Evolutionary conservation across 495 filamentous ascomycete species (phyloP), one percentile per base, ranked within the genome.

Genomic region (Echria macrotheca): DNA sequence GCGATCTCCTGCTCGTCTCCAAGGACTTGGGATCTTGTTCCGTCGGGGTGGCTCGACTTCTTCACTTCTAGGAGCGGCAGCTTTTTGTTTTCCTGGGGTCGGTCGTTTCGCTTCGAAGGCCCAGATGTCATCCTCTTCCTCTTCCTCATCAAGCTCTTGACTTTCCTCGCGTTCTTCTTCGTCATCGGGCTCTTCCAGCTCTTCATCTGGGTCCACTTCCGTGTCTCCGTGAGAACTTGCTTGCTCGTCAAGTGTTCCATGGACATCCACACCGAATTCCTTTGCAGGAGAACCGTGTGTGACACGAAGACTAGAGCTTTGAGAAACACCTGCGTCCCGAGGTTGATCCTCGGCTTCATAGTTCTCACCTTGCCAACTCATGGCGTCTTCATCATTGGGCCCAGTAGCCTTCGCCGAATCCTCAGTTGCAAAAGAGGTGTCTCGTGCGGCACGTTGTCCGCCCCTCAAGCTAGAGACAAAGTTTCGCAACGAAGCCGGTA

Each of bases 11-110:
- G 68, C n/a, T n/a, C n/a, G n/a, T 38, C 59, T 69, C 69, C 70
- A 74, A 0, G 70, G 69, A 33, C 69, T 74, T 21, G 69, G 71
- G 5, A 75, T 54, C 50, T 69, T 73, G 35, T 49, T 60, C 50
- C 68, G 60, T 52, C 61, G 65, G 31, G 71, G 57, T 11, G 63
- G 35, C 12, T 53, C 48, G 5, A 48, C 42, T 5, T 49, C 41
- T 5, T 58, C 39, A 4, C 33, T 38, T 18, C 26, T 35, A 22
- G 55, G 52, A 15, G 47, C 32, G 11, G 49, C 42, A 18, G 25
- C 22, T 60, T 61, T 52, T 49, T 54, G 25, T 37, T 57, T 22
- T 5, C 43, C 56, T 5, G 72, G 66, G 1, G 65, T 65, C 19
- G 58, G 54, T 8, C 71, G 66, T 42, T 64, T 60, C 33, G 70